A percentile compares a stretch with the other conserved stretches of the same genome.
These are phyloP conservation scores for Cicer pinnatifidum DNA, from an alignment of 306 rosid genomes.

Conservation along the genomic window DNA sequence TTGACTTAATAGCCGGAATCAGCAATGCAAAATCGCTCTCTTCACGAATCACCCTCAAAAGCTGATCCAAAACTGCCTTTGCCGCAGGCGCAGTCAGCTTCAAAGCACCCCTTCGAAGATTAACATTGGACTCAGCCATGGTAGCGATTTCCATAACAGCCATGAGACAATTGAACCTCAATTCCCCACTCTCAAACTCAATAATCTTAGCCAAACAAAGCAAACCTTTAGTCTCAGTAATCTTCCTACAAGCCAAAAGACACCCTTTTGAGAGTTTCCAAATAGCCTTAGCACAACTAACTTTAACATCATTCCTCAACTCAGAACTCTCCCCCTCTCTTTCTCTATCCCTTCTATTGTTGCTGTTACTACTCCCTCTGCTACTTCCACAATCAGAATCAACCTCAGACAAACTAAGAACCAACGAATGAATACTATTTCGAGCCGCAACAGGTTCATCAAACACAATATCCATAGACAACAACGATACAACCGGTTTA, in stretches of 20 bases:
- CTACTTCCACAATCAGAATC: conserved; percentile 65
- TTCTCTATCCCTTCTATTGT: conserved; percentile 57
- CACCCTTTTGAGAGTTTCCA: conserved; percentile 77
- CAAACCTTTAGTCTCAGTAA: conserved; percentile 87
- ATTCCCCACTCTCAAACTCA: conserved; percentile 62
- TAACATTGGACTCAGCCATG: conserved; percentile 68
- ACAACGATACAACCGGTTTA: conserved; percentile 64
- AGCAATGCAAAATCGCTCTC: conserved; percentile 49
- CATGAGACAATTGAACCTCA: conserved; percentile 78
- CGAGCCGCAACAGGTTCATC: conserved; percentile 58
- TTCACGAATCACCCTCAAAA: conserved; percentile 63
- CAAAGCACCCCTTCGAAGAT: conserved; percentile 74
- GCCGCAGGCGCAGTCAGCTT: conserved; percentile 73
- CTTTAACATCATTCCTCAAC: conserved; percentile 59
- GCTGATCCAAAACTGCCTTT: conserved; percentile 79
- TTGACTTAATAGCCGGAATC: conserved; percentile 74
- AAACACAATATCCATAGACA: conserved; percentile 68
- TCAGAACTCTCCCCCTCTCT: conserved; percentile 60
- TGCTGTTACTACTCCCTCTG: conserved; percentile 43
- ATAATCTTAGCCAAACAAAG: conserved; percentile 82
- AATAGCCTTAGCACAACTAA: conserved; percentile 76
- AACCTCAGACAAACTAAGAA: conserved; percentile 50
- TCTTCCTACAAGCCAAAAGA: conserved; percentile 59
- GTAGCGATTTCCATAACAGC: conserved; percentile 80
- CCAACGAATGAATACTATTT: conserved; percentile 63